These are phyloP conservation scores for Neurospora sp. DNA, from an alignment of 495 filamentous ascomycete species.

Conservation along the genomic window DNA sequence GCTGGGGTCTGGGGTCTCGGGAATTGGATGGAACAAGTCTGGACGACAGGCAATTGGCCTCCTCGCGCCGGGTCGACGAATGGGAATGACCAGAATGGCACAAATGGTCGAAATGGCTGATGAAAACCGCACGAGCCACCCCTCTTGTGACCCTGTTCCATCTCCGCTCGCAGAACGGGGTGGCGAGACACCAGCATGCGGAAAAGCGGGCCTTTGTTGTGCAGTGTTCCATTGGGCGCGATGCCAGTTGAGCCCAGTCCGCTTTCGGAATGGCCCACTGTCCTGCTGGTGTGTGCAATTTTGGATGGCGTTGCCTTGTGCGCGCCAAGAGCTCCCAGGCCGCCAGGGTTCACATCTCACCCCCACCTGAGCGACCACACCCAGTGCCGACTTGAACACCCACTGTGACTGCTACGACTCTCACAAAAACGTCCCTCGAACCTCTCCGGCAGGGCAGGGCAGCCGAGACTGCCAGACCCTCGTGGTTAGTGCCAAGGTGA, in stretches of 20 bases:
- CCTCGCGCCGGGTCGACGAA: not conserved
- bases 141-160: not conserved
- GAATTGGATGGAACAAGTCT: slow-evolving; percentile 13
- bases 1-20: slow-evolving; percentile 17
- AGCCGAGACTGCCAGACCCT: not conserved
- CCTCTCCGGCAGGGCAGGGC: not conserved
- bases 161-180: slow-evolving; percentile 16
- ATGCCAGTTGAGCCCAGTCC: slow-evolving; percentile 5
- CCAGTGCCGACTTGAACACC: slow-evolving; percentile 15
- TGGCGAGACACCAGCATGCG: slow-evolving; percentile 20
- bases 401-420: not conserved
- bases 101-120: not conserved
- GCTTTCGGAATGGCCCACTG: slow-evolving; percentile 8
- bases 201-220: slow-evolving; percentile 8
- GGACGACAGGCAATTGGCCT: slow-evolving; percentile 21
- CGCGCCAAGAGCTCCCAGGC: not conserved
- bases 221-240: slow-evolving; percentile 14
- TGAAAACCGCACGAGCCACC: slow-evolving; percentile 17
- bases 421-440: not conserved
- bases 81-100: not conserved
- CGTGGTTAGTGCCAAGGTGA: not conserved
- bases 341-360: not conserved
- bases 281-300: slow-evolving; percentile 26
- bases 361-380: slow-evolving; percentile 9
- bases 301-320: slow-evolving; percentile 22